These are phyloP conservation scores for Telopea speciosissima DNA, from an alignment of 177 flowering plant species.

Conservation along the genomic window DNA sequence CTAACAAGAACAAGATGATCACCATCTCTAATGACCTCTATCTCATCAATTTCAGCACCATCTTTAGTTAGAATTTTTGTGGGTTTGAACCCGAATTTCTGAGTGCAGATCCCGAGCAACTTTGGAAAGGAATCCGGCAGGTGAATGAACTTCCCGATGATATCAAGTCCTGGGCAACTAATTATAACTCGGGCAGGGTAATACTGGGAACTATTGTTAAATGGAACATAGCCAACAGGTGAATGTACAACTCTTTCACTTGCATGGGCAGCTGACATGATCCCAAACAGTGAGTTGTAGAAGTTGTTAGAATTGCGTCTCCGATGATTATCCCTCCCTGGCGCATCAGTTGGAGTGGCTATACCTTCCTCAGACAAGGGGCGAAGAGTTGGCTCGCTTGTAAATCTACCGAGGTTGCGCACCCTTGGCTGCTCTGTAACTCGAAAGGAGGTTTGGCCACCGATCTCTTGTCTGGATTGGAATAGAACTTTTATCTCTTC, in stretches of 20 bases:
- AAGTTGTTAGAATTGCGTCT: slow-evolving; percentile 53
- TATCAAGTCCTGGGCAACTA: slow-evolving; percentile 49
- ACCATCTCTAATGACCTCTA: slow-evolving; percentile 70
- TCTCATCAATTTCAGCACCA: slow-evolving; percentile 65
- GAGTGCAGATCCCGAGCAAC: slow-evolving; percentile 42
- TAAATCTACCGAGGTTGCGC: slow-evolving; percentile 39
- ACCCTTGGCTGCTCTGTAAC: slow-evolving; percentile 26
- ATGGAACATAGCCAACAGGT: slow-evolving; percentile 5
- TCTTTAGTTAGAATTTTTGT: slow-evolving; percentile 45
- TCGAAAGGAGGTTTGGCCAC: slow-evolving; percentile 14
- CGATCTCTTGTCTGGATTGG: slow-evolving; percentile 27
- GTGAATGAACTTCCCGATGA: slow-evolving; percentile 47
- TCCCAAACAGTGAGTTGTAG: slow-evolving; percentile 82
- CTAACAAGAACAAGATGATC: slow-evolving; percentile 62
- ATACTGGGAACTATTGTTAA: neutral
- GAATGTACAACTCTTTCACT: slow-evolving; percentile 24
- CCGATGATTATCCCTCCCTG: slow-evolving; percentile 28
- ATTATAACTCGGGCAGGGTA: slow-evolving; percentile 48
- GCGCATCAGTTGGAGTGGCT: slow-evolving; percentile 16
- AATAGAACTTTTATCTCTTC: slow-evolving; percentile 66
- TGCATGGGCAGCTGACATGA: slow-evolving; percentile 53
- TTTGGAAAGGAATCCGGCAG: slow-evolving; percentile 63
- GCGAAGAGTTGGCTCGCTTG: slow-evolving; percentile 54
- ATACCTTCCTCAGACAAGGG: slow-evolving; percentile 23
- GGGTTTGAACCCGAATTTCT: slow-evolving; percentile 48